Evolutionary conservation across 176 grass and related monocot species (phyloP).

Genomic region (Phoenix roebelenii): DNA sequence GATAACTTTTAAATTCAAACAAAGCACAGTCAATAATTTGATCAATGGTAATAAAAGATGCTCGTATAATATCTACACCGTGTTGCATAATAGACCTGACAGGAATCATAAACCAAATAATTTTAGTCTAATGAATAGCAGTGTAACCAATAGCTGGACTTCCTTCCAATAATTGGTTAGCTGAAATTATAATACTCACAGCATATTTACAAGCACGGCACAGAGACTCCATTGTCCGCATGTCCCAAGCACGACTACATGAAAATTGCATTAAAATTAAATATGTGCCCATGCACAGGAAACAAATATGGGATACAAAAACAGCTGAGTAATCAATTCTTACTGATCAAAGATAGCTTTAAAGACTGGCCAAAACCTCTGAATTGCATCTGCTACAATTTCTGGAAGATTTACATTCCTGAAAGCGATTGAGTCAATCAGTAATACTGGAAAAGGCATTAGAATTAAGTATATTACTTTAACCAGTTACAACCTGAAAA

Average conservation of each 20-base stretch:
- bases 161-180: background rate
- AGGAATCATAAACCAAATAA: too few relatives aligned
- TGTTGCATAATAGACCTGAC: too few relatives aligned
- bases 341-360: constrained; percentile 92
- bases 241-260: constrained; percentile 90
- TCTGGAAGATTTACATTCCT: constrained; percentile 88
- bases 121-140: too few relatives aligned
- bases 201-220: constrained; percentile 95
- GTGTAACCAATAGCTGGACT: too few relatives aligned
- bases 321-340: constrained; percentile 21
- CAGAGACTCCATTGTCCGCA: constrained; percentile 90
- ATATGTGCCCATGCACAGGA: too few relatives aligned
- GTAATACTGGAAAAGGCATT: background rate
- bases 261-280: background rate
- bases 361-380: constrained; percentile 71
- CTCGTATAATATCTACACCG: too few relatives aligned
- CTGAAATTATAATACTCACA: constrained; percentile 40
- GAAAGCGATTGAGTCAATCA: constrained; percentile 25
- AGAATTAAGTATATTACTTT: too few relatives aligned
- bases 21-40: too few relatives aligned
- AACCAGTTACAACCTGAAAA: constrained; percentile 60
- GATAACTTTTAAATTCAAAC: too few relatives aligned
- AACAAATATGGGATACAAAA: constrained; percentile 8
- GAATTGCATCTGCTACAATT: constrained; percentile 81
- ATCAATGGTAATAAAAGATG: too few relatives aligned